These are phyloP conservation scores for Alternaria viburni DNA, from an alignment of 2,329 filamentous ascomycete species.

Conservation along the genomic window DNA sequence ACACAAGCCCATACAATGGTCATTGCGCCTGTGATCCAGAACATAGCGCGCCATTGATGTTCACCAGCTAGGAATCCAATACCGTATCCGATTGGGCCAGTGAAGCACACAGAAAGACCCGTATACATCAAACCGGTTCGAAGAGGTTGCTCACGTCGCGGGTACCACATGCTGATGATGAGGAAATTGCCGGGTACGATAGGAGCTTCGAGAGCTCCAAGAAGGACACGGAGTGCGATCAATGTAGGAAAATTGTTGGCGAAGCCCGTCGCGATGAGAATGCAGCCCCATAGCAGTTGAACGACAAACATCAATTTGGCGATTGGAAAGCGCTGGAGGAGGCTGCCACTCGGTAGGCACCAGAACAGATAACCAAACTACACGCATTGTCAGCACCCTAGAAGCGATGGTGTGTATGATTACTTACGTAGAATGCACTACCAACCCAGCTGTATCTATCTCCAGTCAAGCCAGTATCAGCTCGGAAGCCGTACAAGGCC, in stretches of 20 bases:
- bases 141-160: slow-evolving; percentile 40
- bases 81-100: slow-evolving; percentile 40
- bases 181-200: slow-evolving; percentile 49
- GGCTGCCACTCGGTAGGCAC: slow-evolving; percentile 23
- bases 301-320: slow-evolving; percentile 23
- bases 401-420: neutral
- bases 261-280: slow-evolving; percentile 21
- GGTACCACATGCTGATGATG: slow-evolving; percentile 49
- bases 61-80: slow-evolving; percentile 35
- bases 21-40: slow-evolving; percentile 46
- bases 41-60: slow-evolving; percentile 49
- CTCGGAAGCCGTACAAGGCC: slow-evolving; percentile 31
- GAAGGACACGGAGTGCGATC: slow-evolving; percentile 58
- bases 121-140: slow-evolving; percentile 37
- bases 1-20: slow-evolving; percentile 40
- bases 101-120: slow-evolving; percentile 46
- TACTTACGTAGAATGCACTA: slow-evolving; percentile 18
- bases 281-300: slow-evolving; percentile 21
- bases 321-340: slow-evolving; percentile 28
- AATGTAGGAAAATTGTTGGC: slow-evolving; percentile 50
- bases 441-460: slow-evolving; percentile 34
- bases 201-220: slow-evolving; percentile 63
- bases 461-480: slow-evolving; percentile 28
- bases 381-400: neutral
- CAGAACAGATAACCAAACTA: slow-evolving; percentile 30